Conservation (phyloP, 2,329 filamentous ascomycete species). For the Beauveria rudraprayagi region DNA sequence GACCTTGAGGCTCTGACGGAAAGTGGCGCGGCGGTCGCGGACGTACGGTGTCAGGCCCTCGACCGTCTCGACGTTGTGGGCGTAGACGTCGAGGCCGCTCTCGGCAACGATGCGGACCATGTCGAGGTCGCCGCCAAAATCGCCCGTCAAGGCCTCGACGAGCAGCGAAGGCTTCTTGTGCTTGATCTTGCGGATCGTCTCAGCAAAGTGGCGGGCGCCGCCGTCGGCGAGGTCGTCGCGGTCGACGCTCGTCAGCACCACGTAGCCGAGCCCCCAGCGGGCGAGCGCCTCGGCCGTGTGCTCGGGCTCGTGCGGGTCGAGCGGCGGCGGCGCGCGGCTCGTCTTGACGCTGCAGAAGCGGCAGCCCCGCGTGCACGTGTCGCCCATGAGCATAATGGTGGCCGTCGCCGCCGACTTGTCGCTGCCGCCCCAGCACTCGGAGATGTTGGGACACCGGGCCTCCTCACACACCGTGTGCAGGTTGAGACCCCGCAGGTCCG, state of each 20-base stretch:
- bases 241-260: slow-evolving; percentile 89
- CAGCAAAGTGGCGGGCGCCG: slow-evolving; percentile 81
- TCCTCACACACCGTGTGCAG: slow-evolving; percentile 97
- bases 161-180: slow-evolving; percentile 67
- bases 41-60: slow-evolving; percentile 86
- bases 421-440: slow-evolving; percentile 92
- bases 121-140: slow-evolving; percentile 77
- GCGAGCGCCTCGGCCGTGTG: slow-evolving; percentile 89
- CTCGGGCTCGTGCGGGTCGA: slow-evolving; percentile 95
- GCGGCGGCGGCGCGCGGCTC: slow-evolving; percentile 60
- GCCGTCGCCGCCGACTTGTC: slow-evolving; percentile 87
- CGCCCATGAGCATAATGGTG: slow-evolving; percentile 99
- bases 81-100: slow-evolving; percentile 90
- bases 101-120: slow-evolving; percentile 79
- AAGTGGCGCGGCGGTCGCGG: slow-evolving; percentile 81
- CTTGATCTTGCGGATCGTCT: slow-evolving; percentile 93
- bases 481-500: slow-evolving; percentile 79
- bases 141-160: slow-evolving; percentile 79
- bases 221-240: slow-evolving; percentile 87
- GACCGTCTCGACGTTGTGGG: slow-evolving; percentile 94
- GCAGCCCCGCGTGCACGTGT: slow-evolving; percentile 93
- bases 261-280: slow-evolving; percentile 91
- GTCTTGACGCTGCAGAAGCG: slow-evolving; percentile 98
- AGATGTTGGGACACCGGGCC: slow-evolving; percentile 93
- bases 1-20: slow-evolving; percentile 75